phyloP scores from a whole-genome alignment of 2,329 filamentous ascomycete species.

The Ophiostoma angusticollis region DNA sequence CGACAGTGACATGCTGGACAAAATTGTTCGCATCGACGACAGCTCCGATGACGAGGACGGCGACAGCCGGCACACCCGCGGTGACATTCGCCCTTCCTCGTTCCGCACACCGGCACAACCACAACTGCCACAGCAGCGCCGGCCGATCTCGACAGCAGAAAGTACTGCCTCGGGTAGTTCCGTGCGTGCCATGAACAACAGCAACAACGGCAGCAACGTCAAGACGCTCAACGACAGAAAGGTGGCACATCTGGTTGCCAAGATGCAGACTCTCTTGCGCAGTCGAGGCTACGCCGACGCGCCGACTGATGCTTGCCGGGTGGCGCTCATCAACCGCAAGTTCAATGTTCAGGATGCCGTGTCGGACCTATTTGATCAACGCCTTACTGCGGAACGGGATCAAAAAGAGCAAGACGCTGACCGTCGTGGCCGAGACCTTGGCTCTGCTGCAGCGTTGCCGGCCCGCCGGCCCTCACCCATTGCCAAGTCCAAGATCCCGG shows the following conservation, averaged over 20 bases:
- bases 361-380: slow-evolving; percentile 8
- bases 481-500: slow-evolving; percentile 5
- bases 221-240: slow-evolving; percentile 9
- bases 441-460: no score
- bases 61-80: slow-evolving; percentile 35
- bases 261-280: slow-evolving; percentile 8
- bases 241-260: slow-evolving; percentile 5
- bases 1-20: slow-evolving; percentile 16
- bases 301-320: slow-evolving; percentile 5
- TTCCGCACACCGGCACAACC: slow-evolving; percentile 26
- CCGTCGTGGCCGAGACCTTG: no score
- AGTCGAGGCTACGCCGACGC: slow-evolving; percentile 1
- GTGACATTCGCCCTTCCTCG: slow-evolving; percentile 49
- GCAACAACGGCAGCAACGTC: not conserved
- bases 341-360: slow-evolving; percentile 10
- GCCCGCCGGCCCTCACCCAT: not conserved
- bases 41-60: slow-evolving; percentile 38
- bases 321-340: slow-evolving; percentile 6
- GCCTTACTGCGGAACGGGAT: not conserved
- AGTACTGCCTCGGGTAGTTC: not conserved
- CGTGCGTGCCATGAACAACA: not conserved
- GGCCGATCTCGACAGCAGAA: no score
- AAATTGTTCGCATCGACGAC: slow-evolving; percentile 35
- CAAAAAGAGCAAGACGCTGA: not conserved
- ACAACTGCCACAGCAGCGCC: not conserved